Evolutionary conservation across 2,329 filamentous ascomycete species (phyloP), one percentile per base, ranked within the genome.

Genomic region (Purpureocillium takamizusanense): DNA sequence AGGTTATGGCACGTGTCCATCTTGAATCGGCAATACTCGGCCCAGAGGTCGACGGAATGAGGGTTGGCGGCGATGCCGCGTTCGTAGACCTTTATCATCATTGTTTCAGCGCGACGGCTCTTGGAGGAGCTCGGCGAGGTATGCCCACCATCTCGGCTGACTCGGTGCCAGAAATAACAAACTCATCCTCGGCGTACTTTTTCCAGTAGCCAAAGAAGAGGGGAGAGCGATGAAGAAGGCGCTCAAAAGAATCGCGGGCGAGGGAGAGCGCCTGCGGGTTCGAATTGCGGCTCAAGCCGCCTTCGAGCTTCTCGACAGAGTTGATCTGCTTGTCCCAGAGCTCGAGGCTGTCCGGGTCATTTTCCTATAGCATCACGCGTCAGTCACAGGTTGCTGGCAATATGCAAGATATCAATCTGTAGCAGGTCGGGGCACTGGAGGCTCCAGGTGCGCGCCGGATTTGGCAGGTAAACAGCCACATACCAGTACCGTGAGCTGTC

Each of bases 201-300:
- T 97, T 97, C 92, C 92, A 98, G 68, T 97, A 98, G 37, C 90
- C 92, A 54, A 97, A 98, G 30, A 97, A 78, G 10, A 97, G 74
- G 3, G 92, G 92, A 48, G 95, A 98, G 57, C 95, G 95, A 44
- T 86, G 78, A 16, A 98, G 81, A 56, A 98, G 94, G 35, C 84
- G 79, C 60, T 98, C 89, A 67, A 94, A 97, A 45, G 86, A 78
- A 60, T 86, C 80, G 62, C 92, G 83, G 40, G 88, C 83, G 10
- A 87, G 82, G 15, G 87, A 81, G 51, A 98, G 88, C 21, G 92
- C 86, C 55, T 94, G 86, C 1, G 92, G 89, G 57, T 86, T 95
- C 31, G 92, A 97, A 65, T 98, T 98, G 51, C 92, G 84, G 59
- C 94, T 95, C 46, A 98, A 76, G 41, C 90, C 92, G 44, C 89